These are phyloP conservation scores for Capronia epimyces DNA, from an alignment of 2,329 filamentous ascomycete species.

Conservation along the genomic window DNA sequence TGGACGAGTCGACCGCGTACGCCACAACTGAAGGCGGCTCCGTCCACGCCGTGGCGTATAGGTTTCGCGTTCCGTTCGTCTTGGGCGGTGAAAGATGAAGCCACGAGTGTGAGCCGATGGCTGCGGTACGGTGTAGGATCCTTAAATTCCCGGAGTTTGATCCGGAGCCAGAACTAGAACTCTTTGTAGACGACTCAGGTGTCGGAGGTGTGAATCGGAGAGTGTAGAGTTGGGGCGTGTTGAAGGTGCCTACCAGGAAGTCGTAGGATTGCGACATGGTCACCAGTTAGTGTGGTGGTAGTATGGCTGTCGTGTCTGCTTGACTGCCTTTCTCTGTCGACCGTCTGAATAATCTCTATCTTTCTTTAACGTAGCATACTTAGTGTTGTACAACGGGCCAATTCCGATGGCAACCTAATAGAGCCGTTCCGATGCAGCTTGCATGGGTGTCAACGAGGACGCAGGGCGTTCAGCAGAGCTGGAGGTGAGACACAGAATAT, in stretches of 20 bases:
- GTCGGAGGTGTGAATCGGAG: conserved; percentile 25
- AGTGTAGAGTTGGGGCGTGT: conserved; percentile 28
- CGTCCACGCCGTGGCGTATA: conserved; percentile 29
- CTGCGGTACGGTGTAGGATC: conserved; percentile 23
- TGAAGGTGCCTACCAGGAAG: conserved; percentile 30
- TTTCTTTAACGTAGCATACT: too few relatives aligned
- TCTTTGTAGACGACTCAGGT: neutral
- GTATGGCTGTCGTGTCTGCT: neutral
- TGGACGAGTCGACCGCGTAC: conserved; percentile 25
- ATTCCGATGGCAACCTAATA: too few relatives aligned
- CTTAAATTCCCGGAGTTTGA: conserved; percentile 9
- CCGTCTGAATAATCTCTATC: too few relatives aligned
- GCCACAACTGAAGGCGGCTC: conserved; percentile 27
- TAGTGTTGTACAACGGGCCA: too few relatives aligned
- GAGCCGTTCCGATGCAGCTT: too few relatives aligned
- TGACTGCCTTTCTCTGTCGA: neutral
- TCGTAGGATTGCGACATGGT: conserved; percentile 19
- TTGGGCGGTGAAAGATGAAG: conserved; percentile 24
- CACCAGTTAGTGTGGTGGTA: neutral
- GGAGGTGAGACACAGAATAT: too few relatives aligned
- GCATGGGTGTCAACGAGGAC: too few relatives aligned
- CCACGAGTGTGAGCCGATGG: conserved; percentile 30
- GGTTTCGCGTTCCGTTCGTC: conserved; percentile 13
- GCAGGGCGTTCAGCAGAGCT: too few relatives aligned
- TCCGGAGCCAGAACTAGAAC: neutral